Conservation (phyloP, 2,329 filamentous ascomycete genomes). For the Ascosphaera pollenicola region DNA sequence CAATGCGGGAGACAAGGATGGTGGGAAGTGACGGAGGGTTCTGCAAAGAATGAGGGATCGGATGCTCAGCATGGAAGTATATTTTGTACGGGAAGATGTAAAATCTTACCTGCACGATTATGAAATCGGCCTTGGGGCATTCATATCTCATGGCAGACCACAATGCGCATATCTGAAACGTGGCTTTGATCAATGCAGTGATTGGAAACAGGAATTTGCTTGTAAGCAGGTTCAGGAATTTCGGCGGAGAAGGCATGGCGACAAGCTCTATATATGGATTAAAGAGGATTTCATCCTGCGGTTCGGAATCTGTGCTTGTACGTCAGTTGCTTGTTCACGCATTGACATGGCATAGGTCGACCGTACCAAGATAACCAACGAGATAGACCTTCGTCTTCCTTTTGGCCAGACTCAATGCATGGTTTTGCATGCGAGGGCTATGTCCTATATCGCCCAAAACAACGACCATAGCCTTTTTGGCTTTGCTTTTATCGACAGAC, state of each 20-base stretch:
- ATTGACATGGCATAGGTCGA: neutral
- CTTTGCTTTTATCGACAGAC: neutral
- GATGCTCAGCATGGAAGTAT: neutral
- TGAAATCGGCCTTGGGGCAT: conserved; percentile 56
- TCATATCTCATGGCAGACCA: conserved; percentile 51
- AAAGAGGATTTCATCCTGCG: conserved; percentile 53
- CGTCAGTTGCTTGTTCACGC: conserved; percentile 5
- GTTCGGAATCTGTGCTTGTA: conserved; percentile 44
- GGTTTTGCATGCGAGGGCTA: conserved; percentile 96
- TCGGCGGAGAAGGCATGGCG: conserved; percentile 45
- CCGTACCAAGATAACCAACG: neutral
- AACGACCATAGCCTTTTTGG: conserved; percentile 30
- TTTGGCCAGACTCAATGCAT: conserved; percentile 76
- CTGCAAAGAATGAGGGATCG: conserved; percentile 19
- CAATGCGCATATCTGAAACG: conserved; percentile 58
- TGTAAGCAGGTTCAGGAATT: conserved; percentile 36
- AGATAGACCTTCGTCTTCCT: conserved; percentile 9
- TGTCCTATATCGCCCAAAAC: conserved; percentile 90
- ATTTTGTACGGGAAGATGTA: neutral
- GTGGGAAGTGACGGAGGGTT: conserved; percentile 93
- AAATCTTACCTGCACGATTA: conserved; percentile 49
- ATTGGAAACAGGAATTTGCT: conserved; percentile 55
- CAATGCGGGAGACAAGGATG: conserved; percentile 48
- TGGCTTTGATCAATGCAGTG: conserved; percentile 60
- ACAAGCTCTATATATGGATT: conserved; percentile 50